phyloP scores from a whole-genome alignment of 495 filamentous ascomycete genomes.

The Elasticomyces elasticus region DNA sequence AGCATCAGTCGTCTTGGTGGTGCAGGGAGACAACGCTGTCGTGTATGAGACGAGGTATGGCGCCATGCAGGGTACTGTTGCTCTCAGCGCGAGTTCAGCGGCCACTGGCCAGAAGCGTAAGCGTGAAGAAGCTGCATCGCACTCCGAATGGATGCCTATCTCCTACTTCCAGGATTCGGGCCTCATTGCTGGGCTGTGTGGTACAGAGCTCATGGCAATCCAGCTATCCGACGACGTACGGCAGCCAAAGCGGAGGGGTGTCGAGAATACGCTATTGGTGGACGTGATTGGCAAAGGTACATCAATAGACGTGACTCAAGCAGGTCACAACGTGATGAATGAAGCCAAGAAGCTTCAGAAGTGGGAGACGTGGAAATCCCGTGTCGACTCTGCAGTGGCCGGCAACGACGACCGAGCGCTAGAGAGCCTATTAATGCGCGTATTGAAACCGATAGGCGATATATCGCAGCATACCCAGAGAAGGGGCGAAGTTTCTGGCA shows the following conservation, averaged over 20 bases:
- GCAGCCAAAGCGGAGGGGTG: slow-evolving; percentile 15
- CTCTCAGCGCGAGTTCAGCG: not conserved
- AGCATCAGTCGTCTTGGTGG: slow-evolving; percentile 20
- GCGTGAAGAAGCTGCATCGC: slow-evolving; percentile 10
- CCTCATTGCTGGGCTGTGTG: slow-evolving; percentile 22
- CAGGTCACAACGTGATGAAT: not conserved
- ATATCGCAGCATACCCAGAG: not conserved
- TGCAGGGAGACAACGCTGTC: slow-evolving; percentile 17
- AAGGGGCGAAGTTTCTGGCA: not conserved
- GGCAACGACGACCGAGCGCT: slow-evolving; percentile 41
- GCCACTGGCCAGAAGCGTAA: slow-evolving; percentile 12
- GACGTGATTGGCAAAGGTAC: slow-evolving; percentile 29
- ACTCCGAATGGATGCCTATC: not conserved
- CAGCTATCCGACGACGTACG: slow-evolving; percentile 21
- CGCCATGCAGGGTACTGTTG: slow-evolving; percentile 25
- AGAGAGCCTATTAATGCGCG: slow-evolving; percentile 34
- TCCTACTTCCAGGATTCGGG: slow-evolving; percentile 23
- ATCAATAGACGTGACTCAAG: slow-evolving; percentile 11
- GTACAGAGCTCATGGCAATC: slow-evolving; percentile 25
- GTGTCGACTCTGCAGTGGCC: slow-evolving; percentile 39
- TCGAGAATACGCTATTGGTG: slow-evolving; percentile 17
- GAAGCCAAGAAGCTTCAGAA: not conserved
- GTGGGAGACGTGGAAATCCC: slow-evolving; percentile 10
- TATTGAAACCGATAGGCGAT: not conserved
- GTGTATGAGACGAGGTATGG: slow-evolving; percentile 32